Evolutionary conservation across 2,329 filamentous ascomycete genomes (phyloP).

Genomic region (Dactylellina parvicollis): DNA sequence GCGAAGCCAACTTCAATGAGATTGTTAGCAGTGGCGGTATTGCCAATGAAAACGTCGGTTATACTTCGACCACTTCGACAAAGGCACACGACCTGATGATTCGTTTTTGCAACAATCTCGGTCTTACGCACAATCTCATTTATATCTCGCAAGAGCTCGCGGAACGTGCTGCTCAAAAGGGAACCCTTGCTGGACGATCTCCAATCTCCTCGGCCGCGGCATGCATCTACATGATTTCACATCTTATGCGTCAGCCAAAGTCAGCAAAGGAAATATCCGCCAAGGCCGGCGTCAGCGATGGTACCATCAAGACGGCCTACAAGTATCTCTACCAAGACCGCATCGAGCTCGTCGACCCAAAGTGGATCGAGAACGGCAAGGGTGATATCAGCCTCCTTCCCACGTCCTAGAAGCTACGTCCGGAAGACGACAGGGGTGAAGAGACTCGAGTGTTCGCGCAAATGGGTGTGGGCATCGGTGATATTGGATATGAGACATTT

Average conservation of each 20-base stretch:
- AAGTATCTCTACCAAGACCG: slow-evolving; percentile 81
- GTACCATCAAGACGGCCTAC: slow-evolving; percentile 95
- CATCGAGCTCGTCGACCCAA: slow-evolving; percentile 77
- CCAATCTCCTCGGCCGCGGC: slow-evolving; percentile 93
- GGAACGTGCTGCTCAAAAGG: slow-evolving; percentile 77
- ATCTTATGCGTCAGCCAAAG: slow-evolving; percentile 81
- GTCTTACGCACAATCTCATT: slow-evolving; percentile 77
- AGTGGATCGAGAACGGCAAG: slow-evolving; percentile 77
- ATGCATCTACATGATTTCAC: slow-evolving; percentile 94
- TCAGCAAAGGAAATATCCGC: slow-evolving; percentile 85
- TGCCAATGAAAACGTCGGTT: slow-evolving; percentile 62
- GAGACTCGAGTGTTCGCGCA: slow-evolving; percentile 5
- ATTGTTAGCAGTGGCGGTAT: slow-evolving; percentile 66
- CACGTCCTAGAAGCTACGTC: slow-evolving; percentile 62
- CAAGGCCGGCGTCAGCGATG: slow-evolving; percentile 90
- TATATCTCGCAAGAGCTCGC: slow-evolving; percentile 83
- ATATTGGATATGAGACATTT: not conserved
- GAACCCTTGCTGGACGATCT: slow-evolving; percentile 88
- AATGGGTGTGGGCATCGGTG: not conserved
- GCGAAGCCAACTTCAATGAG: slow-evolving; percentile 68
- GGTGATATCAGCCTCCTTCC: slow-evolving; percentile 78
- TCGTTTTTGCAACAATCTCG: slow-evolving; percentile 87
- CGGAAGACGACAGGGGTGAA: slow-evolving; percentile 16
- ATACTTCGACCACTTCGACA: slow-evolving; percentile 79
- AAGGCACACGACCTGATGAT: slow-evolving; percentile 84